Evolutionary conservation across 495 filamentous ascomycete genomes (phyloP), one percentile per base, ranked within the genome.

Genomic region (Aspergillus coremiiformis): DNA sequence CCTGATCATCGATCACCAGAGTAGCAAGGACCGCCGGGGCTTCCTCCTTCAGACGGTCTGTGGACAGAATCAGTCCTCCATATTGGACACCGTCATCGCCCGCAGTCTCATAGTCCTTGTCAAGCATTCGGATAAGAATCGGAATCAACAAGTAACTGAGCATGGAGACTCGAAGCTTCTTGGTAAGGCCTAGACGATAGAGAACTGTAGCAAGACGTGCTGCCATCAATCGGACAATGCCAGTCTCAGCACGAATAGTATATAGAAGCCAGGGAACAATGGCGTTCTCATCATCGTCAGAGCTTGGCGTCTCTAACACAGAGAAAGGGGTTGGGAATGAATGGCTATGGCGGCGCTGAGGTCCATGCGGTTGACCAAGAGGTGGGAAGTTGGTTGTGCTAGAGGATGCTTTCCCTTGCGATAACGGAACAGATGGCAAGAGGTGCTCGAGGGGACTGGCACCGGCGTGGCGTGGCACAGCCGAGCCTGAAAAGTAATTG

Each of bases 181-280:
- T 78, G 2, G 82, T 77, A 49, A 90, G 75, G 1, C 82, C 81
- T 23, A 84, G 75, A 49, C 85, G 82, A 64, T 84, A 89, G 6
- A 94, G 71, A n/a, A 81, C 82, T 2, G 86, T 83, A 32, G 96
- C 73, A 2, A 96, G 72, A 37, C 83, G 84, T 15, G 85, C 81
- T n/a, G 94, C 87, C 77, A 85, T 84, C 45, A 96, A 67, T 22
- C 88, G 79, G 26, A 81, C 78, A 58, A 84, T 71, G 7, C 82
- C 84, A 39, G 67, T 68, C 44, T 81, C 77, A 11, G 79, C 78
- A 55, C 89, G 77, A 22, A 85, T 76, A 12, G 89, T 63, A 48
- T 81, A 74, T 23, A 96, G 78, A 11, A 98, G 80, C 87, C 90
- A 96, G 10, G 84, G 82, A 35, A 95, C 78, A 10, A 97, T 66